Evolutionary conservation across 345 rosid genomes (phyloP).

Genomic region (Citrus unshiu): DNA sequence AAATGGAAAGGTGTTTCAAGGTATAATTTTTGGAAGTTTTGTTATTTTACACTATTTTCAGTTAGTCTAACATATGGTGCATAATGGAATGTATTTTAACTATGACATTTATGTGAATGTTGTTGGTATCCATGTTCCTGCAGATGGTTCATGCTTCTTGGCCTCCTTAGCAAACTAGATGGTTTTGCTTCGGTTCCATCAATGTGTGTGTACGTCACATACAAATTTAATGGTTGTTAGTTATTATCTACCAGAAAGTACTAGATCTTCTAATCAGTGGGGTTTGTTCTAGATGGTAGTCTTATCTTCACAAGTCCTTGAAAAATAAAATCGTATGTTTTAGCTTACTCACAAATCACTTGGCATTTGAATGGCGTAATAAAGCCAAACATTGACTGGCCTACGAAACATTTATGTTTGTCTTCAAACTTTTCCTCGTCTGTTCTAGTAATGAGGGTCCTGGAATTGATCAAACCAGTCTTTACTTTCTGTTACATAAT

Average conservation of each 20-base stretch:
- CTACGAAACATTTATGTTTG: background rate
- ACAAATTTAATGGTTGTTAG: background rate
- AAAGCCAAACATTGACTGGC: background rate
- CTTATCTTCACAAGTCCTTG: background rate
- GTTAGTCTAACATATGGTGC: background rate
- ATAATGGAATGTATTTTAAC: background rate
- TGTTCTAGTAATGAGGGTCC: background rate
- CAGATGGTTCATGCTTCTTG: background rate
- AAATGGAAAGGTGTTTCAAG: slow-evolving; percentile 88
- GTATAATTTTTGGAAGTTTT: slow-evolving; percentile 32
- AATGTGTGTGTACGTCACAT: background rate
- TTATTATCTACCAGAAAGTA: background rate
- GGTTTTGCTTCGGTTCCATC: background rate
- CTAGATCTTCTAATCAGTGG: background rate
- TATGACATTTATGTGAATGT: background rate
- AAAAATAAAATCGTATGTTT: background rate
- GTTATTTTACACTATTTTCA: background rate
- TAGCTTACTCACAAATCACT: background rate
- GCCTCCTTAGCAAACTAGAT: background rate
- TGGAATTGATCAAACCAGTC: background rate
- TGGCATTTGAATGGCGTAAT: background rate
- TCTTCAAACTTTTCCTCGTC: background rate
- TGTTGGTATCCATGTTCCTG: background rate
- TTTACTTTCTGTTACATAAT: background rate
- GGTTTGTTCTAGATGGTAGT: background rate